Evolutionary conservation across 148 eudicot genomes (phyloP).

Genomic region (Pharnaceum exiguum): DNA sequence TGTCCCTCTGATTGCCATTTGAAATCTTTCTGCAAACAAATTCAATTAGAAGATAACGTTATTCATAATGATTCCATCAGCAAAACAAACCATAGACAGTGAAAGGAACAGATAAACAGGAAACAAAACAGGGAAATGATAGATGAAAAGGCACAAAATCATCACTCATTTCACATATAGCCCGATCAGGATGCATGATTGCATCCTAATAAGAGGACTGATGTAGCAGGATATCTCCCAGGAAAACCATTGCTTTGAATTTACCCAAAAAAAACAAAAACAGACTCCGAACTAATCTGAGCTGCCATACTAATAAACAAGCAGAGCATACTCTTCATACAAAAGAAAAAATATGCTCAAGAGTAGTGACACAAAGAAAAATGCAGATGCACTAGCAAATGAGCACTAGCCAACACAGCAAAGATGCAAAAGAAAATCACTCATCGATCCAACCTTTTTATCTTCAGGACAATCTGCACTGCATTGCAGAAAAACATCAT

Average conservation of each 20-base stretch:
- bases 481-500: constrained; percentile 69
- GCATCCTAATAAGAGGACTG: too few relatives aligned
- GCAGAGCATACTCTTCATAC: neutral
- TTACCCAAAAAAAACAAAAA: too few relatives aligned
- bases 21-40: constrained; percentile 48
- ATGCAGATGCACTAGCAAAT: constrained; percentile 9
- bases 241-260: too few relatives aligned
- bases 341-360: constrained; percentile 3
- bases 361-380: neutral
- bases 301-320: neutral
- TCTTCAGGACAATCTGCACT: constrained; percentile 29
- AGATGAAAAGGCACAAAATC: too few relatives aligned
- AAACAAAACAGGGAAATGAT: too few relatives aligned
- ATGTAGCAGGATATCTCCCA: too few relatives aligned
- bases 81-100: neutral
- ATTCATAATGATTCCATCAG: neutral
- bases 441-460: constrained; percentile 48
- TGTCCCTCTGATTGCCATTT: constrained; percentile 57
- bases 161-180: too few relatives aligned
- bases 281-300: neutral
- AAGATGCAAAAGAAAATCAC: constrained; percentile 4
- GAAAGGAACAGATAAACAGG: neutral
- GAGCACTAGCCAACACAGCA: neutral
- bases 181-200: too few relatives aligned
- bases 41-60: constrained; percentile 11